Base-by-base conservation (phyloP, 805 yeast genomes). In the Brettanomyces nanus region DNA sequence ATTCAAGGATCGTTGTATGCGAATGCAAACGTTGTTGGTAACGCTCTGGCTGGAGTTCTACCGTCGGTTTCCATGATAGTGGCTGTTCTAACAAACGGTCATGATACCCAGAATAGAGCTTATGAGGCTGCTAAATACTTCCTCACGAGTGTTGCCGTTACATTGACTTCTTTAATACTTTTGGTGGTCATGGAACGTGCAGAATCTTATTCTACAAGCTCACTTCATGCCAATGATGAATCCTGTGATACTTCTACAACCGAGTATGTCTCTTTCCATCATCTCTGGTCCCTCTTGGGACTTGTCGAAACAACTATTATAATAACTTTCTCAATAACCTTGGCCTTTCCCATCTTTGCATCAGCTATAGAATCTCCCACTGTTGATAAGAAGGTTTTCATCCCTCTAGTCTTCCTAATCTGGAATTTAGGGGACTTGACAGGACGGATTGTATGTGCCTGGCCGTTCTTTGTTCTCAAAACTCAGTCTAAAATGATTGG, bases 1-100 rank as follows among this genome's bases (percentile, higher is more conserved):
- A 75, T 81, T 1, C 66, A 77, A 53, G 89, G 92, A 4, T 69
- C 85, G 1, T 70, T 77, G 11, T 84, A 74, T 54, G 89, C 95
- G 9, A 95, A 92, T 52, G 94, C 84, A 0, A 82, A 82, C 2
- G 85, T 92, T 82, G 89, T 89, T 3, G 98, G 98, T 2, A 95
- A 90, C 58, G 95, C 95, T 0, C 64, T 90, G 14, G 86, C 97
- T 0, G 98, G 98, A 2, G 95, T 92, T 0, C 62, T 90, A 26
- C 97, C 98, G 2, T 77, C 95, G 0, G 54, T 83, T 15, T 78
- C 82, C 11, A 71, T 76, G 47, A 79, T 77, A 43, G 42, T 71
- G 9, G 73, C 82, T 9, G 75, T 75, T 19, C 50, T 55, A 21
- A 44, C 45, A 7, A 54, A 38, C 37, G 28, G n/a, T 14, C 19